These are phyloP conservation scores for Tricholoma saponaceum DNA, from an alignment of 768 basidiomycete genomes.

Conservation along the genomic window DNA sequence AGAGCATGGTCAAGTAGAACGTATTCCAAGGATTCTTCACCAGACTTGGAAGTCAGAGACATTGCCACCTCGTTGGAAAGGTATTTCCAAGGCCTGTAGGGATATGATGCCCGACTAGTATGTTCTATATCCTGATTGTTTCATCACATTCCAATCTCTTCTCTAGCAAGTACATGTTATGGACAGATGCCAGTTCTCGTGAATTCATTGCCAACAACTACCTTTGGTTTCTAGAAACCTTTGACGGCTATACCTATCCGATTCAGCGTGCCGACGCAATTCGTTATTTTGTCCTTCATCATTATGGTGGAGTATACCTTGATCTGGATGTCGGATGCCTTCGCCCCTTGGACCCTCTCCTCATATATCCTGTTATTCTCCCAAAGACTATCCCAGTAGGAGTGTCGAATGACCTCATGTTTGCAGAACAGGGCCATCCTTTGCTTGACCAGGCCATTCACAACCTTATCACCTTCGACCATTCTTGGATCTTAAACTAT, in stretches of 20 bases:
- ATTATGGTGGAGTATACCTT: constrained; percentile 93
- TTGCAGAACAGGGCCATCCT: constrained; percentile 78
- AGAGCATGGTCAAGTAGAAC: constrained; percentile 59
- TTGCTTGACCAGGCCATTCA: constrained; percentile 93
- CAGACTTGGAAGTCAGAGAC: constrained; percentile 97
- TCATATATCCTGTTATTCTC: constrained; percentile 83
- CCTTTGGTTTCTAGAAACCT: constrained; percentile 90
- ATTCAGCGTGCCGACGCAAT: constrained; percentile 98
- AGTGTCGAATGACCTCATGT: constrained; percentile 96
- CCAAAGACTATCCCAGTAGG: constrained; percentile 97
- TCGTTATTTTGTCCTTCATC: constrained; percentile 95
- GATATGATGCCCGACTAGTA: constrained; percentile 97
- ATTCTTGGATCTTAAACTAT: constrained; percentile 93
- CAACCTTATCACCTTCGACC: constrained; percentile 87
- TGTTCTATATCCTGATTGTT: constrained; percentile 29
- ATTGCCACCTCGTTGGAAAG: constrained; percentile 78
- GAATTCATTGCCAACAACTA: constrained; percentile 88
- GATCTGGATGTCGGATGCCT: constrained; percentile 96
- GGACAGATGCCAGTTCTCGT: constrained; percentile 91
- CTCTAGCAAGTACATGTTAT: constrained; percentile 88
- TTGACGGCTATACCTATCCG: constrained; percentile 84
- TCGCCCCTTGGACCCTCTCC: constrained; percentile 79
- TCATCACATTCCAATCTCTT: constrained; percentile 11
- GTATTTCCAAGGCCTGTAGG: constrained; percentile 77
- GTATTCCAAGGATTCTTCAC: constrained; percentile 89